Evolutionary conservation across 1,284 basidiomycete species (phyloP).

Genomic region (Tausonia pullulans): DNA sequence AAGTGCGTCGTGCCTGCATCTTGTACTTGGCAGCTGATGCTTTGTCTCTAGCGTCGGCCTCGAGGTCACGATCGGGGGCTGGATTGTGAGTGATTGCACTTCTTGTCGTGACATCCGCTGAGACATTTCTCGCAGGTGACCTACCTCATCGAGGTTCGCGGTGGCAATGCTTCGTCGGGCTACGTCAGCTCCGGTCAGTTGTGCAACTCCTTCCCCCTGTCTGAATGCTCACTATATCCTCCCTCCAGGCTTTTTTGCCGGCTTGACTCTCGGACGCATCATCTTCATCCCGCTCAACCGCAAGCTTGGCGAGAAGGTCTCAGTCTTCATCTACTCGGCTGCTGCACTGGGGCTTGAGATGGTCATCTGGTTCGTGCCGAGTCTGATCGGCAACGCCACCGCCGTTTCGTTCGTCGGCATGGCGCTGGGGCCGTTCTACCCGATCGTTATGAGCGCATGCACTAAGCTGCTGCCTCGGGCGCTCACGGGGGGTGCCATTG

Average conservation of each 20-base stretch:
- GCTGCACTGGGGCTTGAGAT: conserved; percentile 36
- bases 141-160: conserved; percentile 40
- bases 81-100: conserved; percentile 36
- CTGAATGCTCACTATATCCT: conserved; percentile 6
- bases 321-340: conserved; percentile 25
- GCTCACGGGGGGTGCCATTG: conserved; percentile 46
- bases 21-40: no score
- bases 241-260: conserved; percentile 22
- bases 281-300: conserved; percentile 44
- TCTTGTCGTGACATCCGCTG: no score
- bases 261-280: conserved; percentile 40
- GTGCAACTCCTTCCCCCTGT: neutral
- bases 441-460: conserved; percentile 35
- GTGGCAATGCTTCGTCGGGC: conserved; percentile 42
- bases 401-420: conserved; percentile 47
- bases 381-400: conserved; percentile 43
- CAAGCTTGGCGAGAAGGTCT: conserved; percentile 39
- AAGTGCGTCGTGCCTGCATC: no score
- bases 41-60: conserved; percentile 40
- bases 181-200: conserved; percentile 47
- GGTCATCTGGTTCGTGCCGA: conserved; percentile 49
- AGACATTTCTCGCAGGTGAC: conserved; percentile 22
- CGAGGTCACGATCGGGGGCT: conserved; percentile 52
- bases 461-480: conserved; percentile 41
- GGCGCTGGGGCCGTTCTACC: conserved; percentile 46